Percentiles rank a stretch among this genome's conserved stretches.
Evolutionary conservation across 179 eudicot species (phyloP).

Genomic region (Monotropa hypopitys): DNA sequence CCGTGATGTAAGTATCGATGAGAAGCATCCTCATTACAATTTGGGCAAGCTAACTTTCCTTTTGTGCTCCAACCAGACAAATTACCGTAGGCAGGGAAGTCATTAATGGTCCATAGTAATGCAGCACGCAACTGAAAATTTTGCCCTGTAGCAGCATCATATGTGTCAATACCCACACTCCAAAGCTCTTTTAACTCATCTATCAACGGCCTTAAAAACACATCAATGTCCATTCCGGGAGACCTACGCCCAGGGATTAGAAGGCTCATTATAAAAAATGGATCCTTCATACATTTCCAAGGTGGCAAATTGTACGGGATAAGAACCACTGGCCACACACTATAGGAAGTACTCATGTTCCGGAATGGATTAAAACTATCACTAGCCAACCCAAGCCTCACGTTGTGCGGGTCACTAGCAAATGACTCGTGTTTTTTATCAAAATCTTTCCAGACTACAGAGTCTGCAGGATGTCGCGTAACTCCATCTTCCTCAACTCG

Average conservation of each 20-base stretch:
- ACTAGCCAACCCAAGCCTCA: neutral
- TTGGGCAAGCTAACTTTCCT: neutral
- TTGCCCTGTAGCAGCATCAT: neutral
- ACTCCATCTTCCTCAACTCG: neutral
- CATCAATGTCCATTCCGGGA: neutral
- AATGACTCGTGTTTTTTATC: neutral
- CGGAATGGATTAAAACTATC: neutral
- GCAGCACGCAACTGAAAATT: neutral
- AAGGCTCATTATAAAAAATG: neutral
- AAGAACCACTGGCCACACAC: neutral
- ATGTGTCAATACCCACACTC: neutral
- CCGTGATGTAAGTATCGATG: neutral
- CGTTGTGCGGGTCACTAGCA: neutral
- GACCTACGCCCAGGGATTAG: neutral
- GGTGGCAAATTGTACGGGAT: neutral
- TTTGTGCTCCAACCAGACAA: neutral
- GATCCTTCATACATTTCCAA: neutral
- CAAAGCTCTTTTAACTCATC: neutral
- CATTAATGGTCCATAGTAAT: neutral
- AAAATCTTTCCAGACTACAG: neutral
- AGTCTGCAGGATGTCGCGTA: neutral
- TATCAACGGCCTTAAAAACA: neutral
- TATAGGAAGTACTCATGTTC: neutral
- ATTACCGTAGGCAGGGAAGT: neutral
- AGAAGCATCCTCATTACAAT: neutral